These are phyloP conservation scores for Metschnikowia kofuensis DNA, from an alignment of 805 yeast species.

Conservation along the genomic window DNA sequence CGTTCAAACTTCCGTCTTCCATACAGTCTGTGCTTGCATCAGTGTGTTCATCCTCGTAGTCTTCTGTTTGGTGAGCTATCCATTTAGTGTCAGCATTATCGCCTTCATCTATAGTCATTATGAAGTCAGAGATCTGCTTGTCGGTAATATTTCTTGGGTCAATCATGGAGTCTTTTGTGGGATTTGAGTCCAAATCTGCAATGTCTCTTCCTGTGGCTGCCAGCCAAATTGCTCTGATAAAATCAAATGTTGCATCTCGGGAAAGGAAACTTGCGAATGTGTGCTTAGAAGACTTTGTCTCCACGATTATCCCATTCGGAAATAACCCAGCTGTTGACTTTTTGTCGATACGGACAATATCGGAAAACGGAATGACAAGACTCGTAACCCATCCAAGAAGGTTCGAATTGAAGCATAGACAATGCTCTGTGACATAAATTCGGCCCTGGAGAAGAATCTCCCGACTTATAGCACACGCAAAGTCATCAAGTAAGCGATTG, in stretches of 20 bases:
- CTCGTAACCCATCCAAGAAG: conserved; percentile 90
- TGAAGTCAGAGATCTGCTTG: conserved; percentile 14
- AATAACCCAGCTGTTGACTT: conserved; percentile 84
- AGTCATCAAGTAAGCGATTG: conserved; percentile 81
- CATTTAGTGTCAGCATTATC: conserved; percentile 9
- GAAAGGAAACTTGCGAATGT: conserved; percentile 85
- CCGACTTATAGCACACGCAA: conserved; percentile 82
- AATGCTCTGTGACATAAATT: conserved; percentile 71
- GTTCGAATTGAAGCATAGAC: conserved; percentile 82
- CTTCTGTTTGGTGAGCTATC: conserved; percentile 7
- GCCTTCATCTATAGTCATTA: conserved; percentile 18
- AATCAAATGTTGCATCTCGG: conserved; percentile 71
- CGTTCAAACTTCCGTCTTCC: neutral
- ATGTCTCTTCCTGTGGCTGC: conserved; percentile 17
- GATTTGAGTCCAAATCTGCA: conserved; percentile 12
- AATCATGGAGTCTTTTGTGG: neutral
- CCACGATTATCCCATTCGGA: conserved; percentile 81
- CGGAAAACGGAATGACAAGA: conserved; percentile 66
- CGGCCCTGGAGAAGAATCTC: conserved; percentile 89
- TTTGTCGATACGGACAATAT: conserved; percentile 72
- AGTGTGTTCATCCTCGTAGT: conserved; percentile 7
- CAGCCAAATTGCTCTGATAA: conserved; percentile 71
- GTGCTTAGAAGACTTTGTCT: conserved; percentile 61
- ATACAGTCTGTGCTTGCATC: neutral
- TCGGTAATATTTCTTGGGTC: conserved; percentile 4